These are phyloP conservation scores for Phyllosticta ampelicida DNA, from an alignment of 2,329 filamentous ascomycete species.

Conservation along the genomic window DNA sequence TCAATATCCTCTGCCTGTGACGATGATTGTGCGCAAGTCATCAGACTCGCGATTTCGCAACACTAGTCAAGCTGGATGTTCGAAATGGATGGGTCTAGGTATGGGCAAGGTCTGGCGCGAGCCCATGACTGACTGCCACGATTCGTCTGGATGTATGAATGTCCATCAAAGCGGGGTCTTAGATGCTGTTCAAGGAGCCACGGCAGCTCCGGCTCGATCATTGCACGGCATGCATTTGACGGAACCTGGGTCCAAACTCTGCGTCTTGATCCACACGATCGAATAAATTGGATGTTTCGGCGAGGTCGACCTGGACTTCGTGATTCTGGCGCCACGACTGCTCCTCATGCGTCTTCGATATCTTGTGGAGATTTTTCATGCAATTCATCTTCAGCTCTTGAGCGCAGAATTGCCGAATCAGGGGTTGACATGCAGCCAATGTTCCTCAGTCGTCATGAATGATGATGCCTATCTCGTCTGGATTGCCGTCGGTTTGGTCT, in stretches of 20 bases:
- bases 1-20: not conserved
- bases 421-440: not conserved
- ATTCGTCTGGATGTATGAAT: not conserved
- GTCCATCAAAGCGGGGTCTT: not conserved
- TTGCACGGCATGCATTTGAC: not conserved
- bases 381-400: not conserved
- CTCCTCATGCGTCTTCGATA: not conserved
- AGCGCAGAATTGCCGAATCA: not conserved
- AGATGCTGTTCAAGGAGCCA: not conserved
- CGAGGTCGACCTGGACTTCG: not conserved
- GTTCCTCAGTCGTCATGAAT: constrained; percentile 59
- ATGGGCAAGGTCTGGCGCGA: not conserved
- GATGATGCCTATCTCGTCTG: constrained; percentile 53
- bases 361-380: too few species aligned
- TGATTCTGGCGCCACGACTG: not conserved
- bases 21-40: not conserved
- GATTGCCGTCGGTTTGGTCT: constrained; percentile 22
- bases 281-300: not conserved
- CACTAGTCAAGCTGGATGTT: too few species aligned
- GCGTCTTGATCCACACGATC: not conserved
- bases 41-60: not conserved
- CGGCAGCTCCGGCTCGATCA: constrained; percentile 43
- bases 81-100: not conserved
- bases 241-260: not conserved
- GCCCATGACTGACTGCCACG: not conserved